Base-by-base conservation (phyloP, 2,329 filamentous ascomycete genomes). In the Fusarium lyarnte region DNA sequence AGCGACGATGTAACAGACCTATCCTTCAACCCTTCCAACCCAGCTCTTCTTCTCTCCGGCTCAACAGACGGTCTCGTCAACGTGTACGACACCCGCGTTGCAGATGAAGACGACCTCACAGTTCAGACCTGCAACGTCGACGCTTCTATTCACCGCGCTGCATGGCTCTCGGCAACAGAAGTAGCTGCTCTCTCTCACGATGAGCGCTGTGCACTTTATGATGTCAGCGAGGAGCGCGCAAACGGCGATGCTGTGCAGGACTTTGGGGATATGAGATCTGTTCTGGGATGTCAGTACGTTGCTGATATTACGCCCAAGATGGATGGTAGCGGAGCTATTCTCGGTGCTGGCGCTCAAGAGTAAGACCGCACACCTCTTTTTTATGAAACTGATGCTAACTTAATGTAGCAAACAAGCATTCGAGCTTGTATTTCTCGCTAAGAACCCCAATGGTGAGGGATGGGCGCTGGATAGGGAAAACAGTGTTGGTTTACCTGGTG, bases 31-130 rank as follows among this genome's bases (percentile, higher is more conserved):
- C 90, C 91, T 0, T 83, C 81, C 6, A 84, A 88, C 53, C 85
- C 88, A 2, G 85, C 87, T 47, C 83, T 93, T 21, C 87, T 95
- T 10, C 85, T 95, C 16, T 94, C 92, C 3, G 92, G 92, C 46
- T 94, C 92, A 41, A 95, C 93, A 19, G 93, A 96, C 81, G 93
- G 93, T 11, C 87, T 95, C 3, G 87, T 95, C 76, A 94, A 93
- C 77, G 84, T 95, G 49, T 93, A 92, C 81, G 91, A 96, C 82
- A 92, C 89, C 23, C 86, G 87, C 52, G 87, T 93, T 64, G 82
- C 85, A 23, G 91, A 93, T 74, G 93, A 95, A 81, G 93, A 95
- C 78, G 93, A 95, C 51, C 90, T 93, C 2, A 84, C 94, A 25
- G 85, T 92, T 65, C 92, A 94, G 81, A 93, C 94, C 17, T 90